Evolutionary conservation across 2,329 filamentous ascomycete species (phyloP), one percentile per base, ranked within the genome.

Genomic region (Talaromyces sp.): DNA sequence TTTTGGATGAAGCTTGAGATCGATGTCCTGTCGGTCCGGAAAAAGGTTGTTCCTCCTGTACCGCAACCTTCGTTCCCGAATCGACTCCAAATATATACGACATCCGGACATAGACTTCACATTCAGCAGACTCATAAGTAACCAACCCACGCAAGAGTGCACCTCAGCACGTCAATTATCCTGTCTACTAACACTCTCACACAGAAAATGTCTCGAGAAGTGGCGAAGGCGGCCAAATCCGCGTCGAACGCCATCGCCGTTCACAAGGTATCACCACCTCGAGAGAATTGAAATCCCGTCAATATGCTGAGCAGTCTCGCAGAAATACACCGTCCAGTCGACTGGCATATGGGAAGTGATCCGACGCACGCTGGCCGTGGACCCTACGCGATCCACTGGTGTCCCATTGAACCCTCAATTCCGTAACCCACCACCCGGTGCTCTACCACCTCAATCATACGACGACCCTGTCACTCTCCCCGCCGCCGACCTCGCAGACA

Each of bases 321-420:
- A 99, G 94, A 98, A 98, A 91, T 94, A 99, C 83, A 96, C 93
- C 41, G 84, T 98, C 69, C 91, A 97, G 77, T 95, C 94, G 61
- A 87, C 85, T 45, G 95, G 95, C 47, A 83, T 98, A 79, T 98
- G 92, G 91, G 93, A 94, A 75, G 83, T 82, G 64, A 82, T 99
- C 78, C 93, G 93, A 77, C 87, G 88, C 71, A 77, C 89, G 72
- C 80, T 97, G 70, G 87, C 92, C 70, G 82, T 99, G 74, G 94
- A 97, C 78, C 86, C 93, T 41, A 88, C 91, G 74, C 93, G 95
- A 70, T 97, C 93, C 70, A 93, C 90, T 73, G 95, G 95, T 79
- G 83, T 99, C 22, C 95, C 95, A 56, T 83, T 99, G 73, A 98
- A 98, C 85, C 89, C 93, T 47, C 89, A 93, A 83, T 97, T 87